Evolutionary conservation across 2,329 filamentous ascomycete species (phyloP).

Genomic region (Aureobasidium leucospermi): DNA sequence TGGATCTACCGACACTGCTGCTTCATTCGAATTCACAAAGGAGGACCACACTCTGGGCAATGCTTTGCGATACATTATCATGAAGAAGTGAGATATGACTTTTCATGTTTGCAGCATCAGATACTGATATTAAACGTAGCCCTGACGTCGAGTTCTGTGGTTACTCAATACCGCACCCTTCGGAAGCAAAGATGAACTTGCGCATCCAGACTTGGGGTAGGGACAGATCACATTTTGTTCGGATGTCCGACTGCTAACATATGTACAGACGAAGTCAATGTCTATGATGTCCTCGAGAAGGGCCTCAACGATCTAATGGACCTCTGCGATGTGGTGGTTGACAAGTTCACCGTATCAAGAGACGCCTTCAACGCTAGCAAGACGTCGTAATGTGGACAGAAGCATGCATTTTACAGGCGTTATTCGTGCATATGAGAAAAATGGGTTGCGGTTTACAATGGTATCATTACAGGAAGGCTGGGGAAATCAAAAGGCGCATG

Average conservation of each 20-base stretch:
- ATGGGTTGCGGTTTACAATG: constrained; percentile 14
- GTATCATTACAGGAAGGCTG: constrained; percentile 16
- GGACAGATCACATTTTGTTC: constrained; percentile 24
- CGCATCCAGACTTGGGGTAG: constrained; percentile 94
- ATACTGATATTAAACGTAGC: constrained; percentile 40
- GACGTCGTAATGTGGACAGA: constrained; percentile 19
- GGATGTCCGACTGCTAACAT: constrained; percentile 4
- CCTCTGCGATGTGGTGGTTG: constrained; percentile 86
- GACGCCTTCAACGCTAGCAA: constrained; percentile 49
- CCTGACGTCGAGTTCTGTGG: constrained; percentile 97
- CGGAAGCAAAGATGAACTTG: constrained; percentile 92
- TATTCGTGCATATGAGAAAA: constrained; percentile 12
- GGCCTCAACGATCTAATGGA: constrained; percentile 83
- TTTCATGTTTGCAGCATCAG: background rate
- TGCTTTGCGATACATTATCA: constrained; percentile 87
- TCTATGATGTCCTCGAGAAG: constrained; percentile 81
- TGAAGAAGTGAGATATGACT: constrained; percentile 72
- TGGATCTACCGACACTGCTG: constrained; percentile 75
- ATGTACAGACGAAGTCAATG: constrained; percentile 63
- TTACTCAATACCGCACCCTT: constrained; percentile 95
- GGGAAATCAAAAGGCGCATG: constrained; percentile 9
- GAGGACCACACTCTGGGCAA: constrained; percentile 97
- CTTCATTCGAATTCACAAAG: constrained; percentile 87
- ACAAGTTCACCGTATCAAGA: constrained; percentile 70
- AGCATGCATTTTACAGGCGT: constrained; percentile 5